Evolutionary conservation across 495 filamentous ascomycete genomes (phyloP), one percentile per base, ranked within the genome.

Genomic region (Trichocladium antarcticum): DNA sequence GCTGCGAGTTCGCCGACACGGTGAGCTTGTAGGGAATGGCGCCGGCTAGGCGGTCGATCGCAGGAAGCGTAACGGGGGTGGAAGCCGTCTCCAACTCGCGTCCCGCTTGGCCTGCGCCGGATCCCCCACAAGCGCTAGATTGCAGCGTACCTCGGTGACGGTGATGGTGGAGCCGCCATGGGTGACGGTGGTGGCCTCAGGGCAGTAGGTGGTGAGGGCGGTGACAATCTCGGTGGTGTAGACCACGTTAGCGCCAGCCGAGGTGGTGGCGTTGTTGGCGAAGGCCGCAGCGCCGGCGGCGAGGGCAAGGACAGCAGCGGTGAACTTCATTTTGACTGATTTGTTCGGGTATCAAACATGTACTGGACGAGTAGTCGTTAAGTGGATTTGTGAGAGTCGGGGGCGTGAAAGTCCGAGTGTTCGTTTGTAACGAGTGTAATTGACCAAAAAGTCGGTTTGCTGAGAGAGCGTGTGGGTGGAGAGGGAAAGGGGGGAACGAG

Each of bases 141-240:
- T 42, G 48, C 66, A 71, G 81, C n/a, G n/a, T n/a, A n/a, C n/a
- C 71, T 80, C 76, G 60, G 84, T 84, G 68, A 89, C 77, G 63
- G 79, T 86, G 81, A 87, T 85, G 72, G 86, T 92, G 49, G 73
- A 66, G 66, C 69, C 70, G 66, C 75, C 78, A 73, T 81, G 72
- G 63, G 76, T 78, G 68, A 93, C 66, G 55, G 71, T 61, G 60
- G 89, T 93, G 57, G 87, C 66, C 59, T 68, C 72, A 12, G 87
- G 84, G 84, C 89, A 94, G 81, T 75, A 88, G 63, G 88, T 94
- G 74, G 82, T 85, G 76, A 82, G 83, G 38, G 77, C 71, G 44
- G 83, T 87, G 59, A 89, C 78, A 43, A 84, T 72, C 73, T 90
- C 82, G 53, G 86, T 94, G 70, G 77, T 77, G 70, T 77, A 80